Evolutionary conservation across 805 yeast species (phyloP), one percentile per base, ranked within the genome.

Genomic region (Cyberlindnera petersonii): DNA sequence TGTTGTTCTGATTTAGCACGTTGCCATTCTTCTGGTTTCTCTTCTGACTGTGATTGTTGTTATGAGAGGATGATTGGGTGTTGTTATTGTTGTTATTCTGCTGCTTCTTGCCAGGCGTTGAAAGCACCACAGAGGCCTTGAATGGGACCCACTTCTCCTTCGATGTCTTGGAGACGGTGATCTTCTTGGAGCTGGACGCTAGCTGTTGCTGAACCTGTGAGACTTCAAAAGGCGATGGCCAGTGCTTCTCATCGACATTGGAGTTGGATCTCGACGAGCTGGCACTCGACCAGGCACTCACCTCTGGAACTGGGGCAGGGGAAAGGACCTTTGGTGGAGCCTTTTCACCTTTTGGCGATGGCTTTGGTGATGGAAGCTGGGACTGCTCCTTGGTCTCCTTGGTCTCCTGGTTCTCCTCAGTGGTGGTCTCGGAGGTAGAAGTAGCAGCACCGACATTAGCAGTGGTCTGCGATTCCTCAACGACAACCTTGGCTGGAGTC

Each of bases 131-230:
- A 29, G 75, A 62, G 20, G 77, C 84, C 49, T 76, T 71, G 57
- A 74, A 76, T n/a, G 86, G 86, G 27, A 79, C 73, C 86, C 86
- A 80, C 57, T 82, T 83, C 52, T 76, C 82, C 52, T 74, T 77
- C 2, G 58, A 50, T 11, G 46, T 44, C 33, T 53, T 55, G 33
- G 49, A 44, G 33, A 31, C 40, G 28, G 31, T 33, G 14, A 42
- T 42, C 42, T 50, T 53, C 35, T 44, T 45, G 22, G 32, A 32
- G 5, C 22, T 6, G n/a, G 16, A 7, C 21, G 17, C 17, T 17
- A 22, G 28, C 7, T 33, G 34, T 39, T 26, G 50, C 48, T 42
- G 52, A 36, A 24, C 27, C 31, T 34, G 41, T 41, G 58, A 54
- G 29, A 63, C 51, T 16, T 65, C 62, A 30, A 59, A 60, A 24